phyloP scores from a whole-genome alignment of 352 stramenopile species.

The Lagenidium sp. region DNA sequence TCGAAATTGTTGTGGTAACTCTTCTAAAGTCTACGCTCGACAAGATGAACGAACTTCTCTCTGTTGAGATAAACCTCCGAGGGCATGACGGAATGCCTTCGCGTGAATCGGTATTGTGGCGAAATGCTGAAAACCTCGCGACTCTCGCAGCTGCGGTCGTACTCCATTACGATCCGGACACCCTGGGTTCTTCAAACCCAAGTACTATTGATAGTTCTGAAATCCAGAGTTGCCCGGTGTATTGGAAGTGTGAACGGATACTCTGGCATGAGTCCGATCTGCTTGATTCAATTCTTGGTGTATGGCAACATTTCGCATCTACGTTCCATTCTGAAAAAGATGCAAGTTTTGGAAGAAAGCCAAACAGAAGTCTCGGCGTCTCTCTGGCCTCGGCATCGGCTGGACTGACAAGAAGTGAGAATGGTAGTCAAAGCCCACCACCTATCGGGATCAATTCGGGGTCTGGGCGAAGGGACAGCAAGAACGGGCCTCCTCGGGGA shows the following conservation, averaged over 20 bases:
- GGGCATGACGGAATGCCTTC: constrained; percentile 52
- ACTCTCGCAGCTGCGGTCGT: constrained; percentile 66
- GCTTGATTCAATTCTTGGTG: constrained; percentile 58
- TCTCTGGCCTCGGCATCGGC: constrained; percentile 9
- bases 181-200: constrained; percentile 44
- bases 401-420: constrained; percentile 15
- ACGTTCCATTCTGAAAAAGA: constrained; percentile 66
- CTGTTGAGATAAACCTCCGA: constrained; percentile 53
- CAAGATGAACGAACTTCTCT: constrained; percentile 74
- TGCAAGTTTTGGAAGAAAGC: constrained; percentile 57
- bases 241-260: constrained; percentile 70
- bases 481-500: constrained; percentile 14
- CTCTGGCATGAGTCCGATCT: constrained; percentile 72
- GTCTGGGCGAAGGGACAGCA: constrained; percentile 3
- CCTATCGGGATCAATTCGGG: constrained; percentile 8
- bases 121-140: constrained; percentile 70
- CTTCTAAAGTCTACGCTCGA: constrained; percentile 63
- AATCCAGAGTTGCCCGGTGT: constrained; percentile 20
- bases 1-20: constrained; percentile 63
- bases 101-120: constrained; percentile 67
- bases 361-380: constrained; percentile 32
- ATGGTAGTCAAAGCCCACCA: constrained; percentile 35
- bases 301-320: constrained; percentile 77
- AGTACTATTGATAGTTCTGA: constrained; percentile 12
- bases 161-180: constrained; percentile 76